Evolutionary conservation across 2,329 filamentous ascomycete species (phyloP).

Genomic region (Ceratocystis diversiconidia): DNA sequence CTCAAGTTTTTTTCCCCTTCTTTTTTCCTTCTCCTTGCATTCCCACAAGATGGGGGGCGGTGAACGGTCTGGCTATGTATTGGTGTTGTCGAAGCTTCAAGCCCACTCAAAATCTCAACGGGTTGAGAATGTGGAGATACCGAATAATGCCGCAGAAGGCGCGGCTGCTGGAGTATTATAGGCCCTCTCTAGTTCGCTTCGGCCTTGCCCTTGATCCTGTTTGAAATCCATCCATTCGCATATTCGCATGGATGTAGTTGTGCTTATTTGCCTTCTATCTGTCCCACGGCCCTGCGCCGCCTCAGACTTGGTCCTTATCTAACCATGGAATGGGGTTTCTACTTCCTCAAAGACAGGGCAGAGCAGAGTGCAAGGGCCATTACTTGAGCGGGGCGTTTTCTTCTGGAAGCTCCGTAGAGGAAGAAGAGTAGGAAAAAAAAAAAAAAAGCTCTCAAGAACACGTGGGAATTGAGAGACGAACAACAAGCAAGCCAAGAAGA

Average conservation of each 20-base stretch:
- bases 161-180: neutral
- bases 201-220: neutral
- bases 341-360: neutral
- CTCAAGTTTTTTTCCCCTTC: neutral
- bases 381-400: neutral
- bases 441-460: neutral
- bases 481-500: neutral
- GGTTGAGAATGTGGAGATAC: neutral
- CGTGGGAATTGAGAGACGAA: neutral
- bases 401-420: conserved; percentile 1
- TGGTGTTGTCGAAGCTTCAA: neutral
- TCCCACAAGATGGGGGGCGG: neutral
- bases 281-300: neutral
- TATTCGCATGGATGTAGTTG: neutral
- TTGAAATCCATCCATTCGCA: neutral
- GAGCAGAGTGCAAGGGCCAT: neutral
- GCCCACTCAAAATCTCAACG: neutral
- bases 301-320: neutral
- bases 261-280: neutral
- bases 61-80: neutral
- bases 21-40: neutral
- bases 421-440: neutral
- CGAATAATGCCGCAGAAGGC: neutral
- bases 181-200: neutral
- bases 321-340: neutral